Base-by-base conservation (phyloP, 2,329 filamentous ascomycete species). In the Emydomyces testavorans region DNA sequence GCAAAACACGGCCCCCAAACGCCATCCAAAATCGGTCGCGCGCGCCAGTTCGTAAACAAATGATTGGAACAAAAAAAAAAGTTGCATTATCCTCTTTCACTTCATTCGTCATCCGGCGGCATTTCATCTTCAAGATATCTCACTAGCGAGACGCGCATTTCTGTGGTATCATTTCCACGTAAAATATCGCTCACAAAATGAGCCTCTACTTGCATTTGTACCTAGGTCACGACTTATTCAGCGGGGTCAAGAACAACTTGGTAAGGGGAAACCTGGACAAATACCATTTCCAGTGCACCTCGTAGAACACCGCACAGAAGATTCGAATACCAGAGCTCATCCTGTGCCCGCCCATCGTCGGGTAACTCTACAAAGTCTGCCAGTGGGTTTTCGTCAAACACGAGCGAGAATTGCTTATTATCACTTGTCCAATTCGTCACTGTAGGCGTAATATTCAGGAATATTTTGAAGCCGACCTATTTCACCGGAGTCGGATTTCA, bases 251-350 rank as follows among this genome's bases (percentile, higher is more conserved):
- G 15, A n/a, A 13, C 6, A 28, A 21, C 15, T 2, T 6, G 6
- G 13, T 18, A 4, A 39, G 51, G 52, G 49, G 52, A 53, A 45
- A 28, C 38, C 36, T 48, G 41, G 48, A 4, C 21, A 40, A 11
- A 56, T 61, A 96, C 90, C 92, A 98, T 98, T 67, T 98, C 92
- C 50, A 98, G 67, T 1, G 90, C 83, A 11, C 92, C 92, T 57
- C 92, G 76, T 52, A 98, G 71, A 36, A 98, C 85, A 36, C 92
- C 92, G 58, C 92, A 95, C 36, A 96, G 76, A 49, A 98, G 93
- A 67, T 96, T 98, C 4, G 88, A 95, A 66, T 93, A 98, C 92
- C 92, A 98, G 32, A 98, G 72, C 69, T 96, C 90, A 60, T 95
- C 89, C 66, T 98, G 92, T 2, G 92, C 87, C 54, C 88, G 78